These are phyloP conservation scores for Ensete ventricosum DNA, from an alignment of 176 grass and related monocot genomes.

Conservation along the genomic window DNA sequence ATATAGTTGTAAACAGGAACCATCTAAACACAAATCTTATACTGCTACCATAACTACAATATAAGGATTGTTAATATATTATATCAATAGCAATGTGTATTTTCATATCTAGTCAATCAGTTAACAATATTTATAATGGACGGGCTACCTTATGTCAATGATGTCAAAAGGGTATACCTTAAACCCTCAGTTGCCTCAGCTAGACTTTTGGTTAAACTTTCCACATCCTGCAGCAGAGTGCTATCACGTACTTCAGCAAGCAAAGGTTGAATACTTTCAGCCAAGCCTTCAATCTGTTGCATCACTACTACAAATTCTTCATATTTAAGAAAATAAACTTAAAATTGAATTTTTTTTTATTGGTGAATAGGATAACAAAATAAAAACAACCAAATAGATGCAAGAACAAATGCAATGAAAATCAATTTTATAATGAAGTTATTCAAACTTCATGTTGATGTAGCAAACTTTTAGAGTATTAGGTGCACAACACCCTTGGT, in stretches of 20 bases:
- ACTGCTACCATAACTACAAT: no score
- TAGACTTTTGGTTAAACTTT: constrained; percentile 78
- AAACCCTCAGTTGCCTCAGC: constrained; percentile 70
- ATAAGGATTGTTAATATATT: no score
- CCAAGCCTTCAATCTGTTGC: constrained; percentile 83
- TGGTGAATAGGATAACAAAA: neutral
- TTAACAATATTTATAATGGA: neutral
- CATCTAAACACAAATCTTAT: no score
- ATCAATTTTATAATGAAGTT: neutral
- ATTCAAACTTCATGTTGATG: no score
- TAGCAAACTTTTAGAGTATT: no score
- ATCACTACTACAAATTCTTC: constrained; percentile 36
- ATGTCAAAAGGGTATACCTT: constrained; percentile 32
- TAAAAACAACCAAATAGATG: neutral
- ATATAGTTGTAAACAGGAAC: no score
- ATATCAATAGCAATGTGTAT: no score
- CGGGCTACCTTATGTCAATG: neutral
- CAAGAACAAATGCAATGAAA: neutral
- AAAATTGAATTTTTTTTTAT: neutral
- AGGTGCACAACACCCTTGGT: no score
- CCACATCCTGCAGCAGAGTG: constrained; percentile 80
- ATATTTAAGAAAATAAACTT: constrained; percentile 19
- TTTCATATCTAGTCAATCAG: neutral
- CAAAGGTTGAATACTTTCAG: constrained; percentile 86
- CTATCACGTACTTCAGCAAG: constrained; percentile 63